Conservation (phyloP, 2,329 filamentous ascomycete genomes). For the Salinomyces thailandicus region DNA sequence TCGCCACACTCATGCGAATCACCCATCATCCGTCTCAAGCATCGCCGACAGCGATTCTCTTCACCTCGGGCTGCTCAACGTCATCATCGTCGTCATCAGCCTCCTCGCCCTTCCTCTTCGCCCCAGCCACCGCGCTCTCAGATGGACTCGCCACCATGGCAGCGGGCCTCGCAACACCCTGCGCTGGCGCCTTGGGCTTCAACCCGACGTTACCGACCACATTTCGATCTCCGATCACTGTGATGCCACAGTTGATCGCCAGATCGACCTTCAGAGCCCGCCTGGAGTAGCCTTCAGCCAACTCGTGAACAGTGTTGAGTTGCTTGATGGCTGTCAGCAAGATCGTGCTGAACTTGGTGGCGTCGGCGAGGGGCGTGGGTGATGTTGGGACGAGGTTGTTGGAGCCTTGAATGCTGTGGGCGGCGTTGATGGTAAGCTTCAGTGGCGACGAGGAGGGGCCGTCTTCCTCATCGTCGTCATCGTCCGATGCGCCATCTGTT, state of each 20-base stretch:
- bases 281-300: constrained; percentile 29
- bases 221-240: constrained; percentile 22
- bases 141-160: constrained; percentile 1
- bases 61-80: constrained; percentile 8
- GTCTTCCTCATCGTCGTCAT: constrained; percentile 4
- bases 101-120: constrained; percentile 24
- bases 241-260: constrained; percentile 28
- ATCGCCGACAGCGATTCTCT: constrained; percentile 12
- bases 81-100: constrained; percentile 1
- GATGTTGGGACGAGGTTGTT: constrained; percentile 41
- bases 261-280: constrained; percentile 39
- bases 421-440: constrained; percentile 39
- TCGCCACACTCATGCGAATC: no score
- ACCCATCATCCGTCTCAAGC: no score
- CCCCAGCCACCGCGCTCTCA: constrained; percentile 9
- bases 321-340: constrained; percentile 36
- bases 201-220: constrained; percentile 22
- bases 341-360: constrained; percentile 34
- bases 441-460: constrained; percentile 28
- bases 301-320: constrained; percentile 28
- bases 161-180: constrained; percentile 5
- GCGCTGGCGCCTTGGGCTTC: constrained; percentile 14
- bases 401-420: constrained; percentile 37
- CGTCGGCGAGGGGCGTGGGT: constrained; percentile 27
- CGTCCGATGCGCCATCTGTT: constrained; percentile 2